Conservation (phyloP, 768 basidiomycete genomes). For the Mycena rosella region DNA sequence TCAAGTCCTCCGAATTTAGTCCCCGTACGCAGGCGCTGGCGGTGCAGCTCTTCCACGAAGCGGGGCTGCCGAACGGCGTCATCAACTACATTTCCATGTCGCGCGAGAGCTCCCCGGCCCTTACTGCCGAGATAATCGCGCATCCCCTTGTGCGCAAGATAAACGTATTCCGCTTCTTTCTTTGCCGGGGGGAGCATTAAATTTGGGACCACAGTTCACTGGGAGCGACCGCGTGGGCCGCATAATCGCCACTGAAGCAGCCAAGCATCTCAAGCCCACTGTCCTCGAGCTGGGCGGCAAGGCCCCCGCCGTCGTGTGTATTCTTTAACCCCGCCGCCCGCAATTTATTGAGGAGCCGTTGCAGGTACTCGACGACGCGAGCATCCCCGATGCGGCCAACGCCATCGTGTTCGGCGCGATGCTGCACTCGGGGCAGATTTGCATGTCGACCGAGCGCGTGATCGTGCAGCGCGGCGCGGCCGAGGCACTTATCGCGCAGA, state of each 20-base stretch:
- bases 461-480: constrained; percentile 61
- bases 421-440: constrained; percentile 65
- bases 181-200: neutral
- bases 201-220: constrained; percentile 56
- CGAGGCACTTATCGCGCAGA: constrained; percentile 48
- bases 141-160: constrained; percentile 66
- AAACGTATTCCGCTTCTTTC: constrained; percentile 50
- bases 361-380: constrained; percentile 66
- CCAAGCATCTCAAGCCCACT: constrained; percentile 67
- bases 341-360: neutral
- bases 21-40: constrained; percentile 62
- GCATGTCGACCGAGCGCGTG: constrained; percentile 72
- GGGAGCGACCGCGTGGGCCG: constrained; percentile 67
- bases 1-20: constrained; percentile 65
- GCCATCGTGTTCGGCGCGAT: constrained; percentile 60
- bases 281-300: constrained; percentile 71
- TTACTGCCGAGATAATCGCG: constrained; percentile 66
- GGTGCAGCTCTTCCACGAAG: constrained; percentile 63
- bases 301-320: constrained; percentile 62
- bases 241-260: constrained; percentile 66
- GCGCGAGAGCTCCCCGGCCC: constrained; percentile 54
- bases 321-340: neutral
- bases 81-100: constrained; percentile 67
- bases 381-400: constrained; percentile 65
- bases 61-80: constrained; percentile 72